phyloP scores from a whole-genome alignment of 1,139 yeast species.

The Kazachstania sp. region DNA sequence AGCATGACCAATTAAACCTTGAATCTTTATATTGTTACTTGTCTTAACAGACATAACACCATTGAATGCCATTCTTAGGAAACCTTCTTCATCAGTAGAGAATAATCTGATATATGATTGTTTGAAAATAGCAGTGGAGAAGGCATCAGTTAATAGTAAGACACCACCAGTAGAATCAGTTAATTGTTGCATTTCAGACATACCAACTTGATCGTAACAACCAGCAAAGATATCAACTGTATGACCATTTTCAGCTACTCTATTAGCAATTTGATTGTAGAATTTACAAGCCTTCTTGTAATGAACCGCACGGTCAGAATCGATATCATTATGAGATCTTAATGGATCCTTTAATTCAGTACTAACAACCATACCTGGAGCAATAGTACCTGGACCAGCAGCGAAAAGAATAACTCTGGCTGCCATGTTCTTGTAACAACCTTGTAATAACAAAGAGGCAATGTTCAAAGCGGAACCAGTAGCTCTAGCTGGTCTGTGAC shows the following conservation, averaged over 20 bases:
- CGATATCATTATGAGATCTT: slow-evolving; percentile 94
- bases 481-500: slow-evolving; percentile 82
- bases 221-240: slow-evolving; percentile 93
- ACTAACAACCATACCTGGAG: slow-evolving; percentile 92
- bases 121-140: slow-evolving; percentile 92
- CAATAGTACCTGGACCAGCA: slow-evolving; percentile 92
- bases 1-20: slow-evolving; percentile 93
- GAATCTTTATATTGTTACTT: slow-evolving; percentile 77
- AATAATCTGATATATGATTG: slow-evolving; percentile 86
- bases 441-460: slow-evolving; percentile 75
- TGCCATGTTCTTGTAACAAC: slow-evolving; percentile 82
- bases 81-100: slow-evolving; percentile 78
- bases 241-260: slow-evolving; percentile 71
- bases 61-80: slow-evolving; percentile 77
- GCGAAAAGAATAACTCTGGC: slow-evolving; percentile 86
- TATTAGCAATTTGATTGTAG: slow-evolving; percentile 70
- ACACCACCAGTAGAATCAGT: slow-evolving; percentile 92
- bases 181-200: slow-evolving; percentile 89
- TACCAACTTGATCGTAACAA: slow-evolving; percentile 95
- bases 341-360: slow-evolving; percentile 90
- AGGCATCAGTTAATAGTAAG: slow-evolving; percentile 83
- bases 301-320: slow-evolving; percentile 82
- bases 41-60: slow-evolving; percentile 82
- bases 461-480: slow-evolving; percentile 89
- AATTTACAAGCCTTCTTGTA: slow-evolving; percentile 84